Evolutionary conservation across 176 grass and related monocot genomes (phyloP).

Genomic region (Triticum timopheevii): DNA sequence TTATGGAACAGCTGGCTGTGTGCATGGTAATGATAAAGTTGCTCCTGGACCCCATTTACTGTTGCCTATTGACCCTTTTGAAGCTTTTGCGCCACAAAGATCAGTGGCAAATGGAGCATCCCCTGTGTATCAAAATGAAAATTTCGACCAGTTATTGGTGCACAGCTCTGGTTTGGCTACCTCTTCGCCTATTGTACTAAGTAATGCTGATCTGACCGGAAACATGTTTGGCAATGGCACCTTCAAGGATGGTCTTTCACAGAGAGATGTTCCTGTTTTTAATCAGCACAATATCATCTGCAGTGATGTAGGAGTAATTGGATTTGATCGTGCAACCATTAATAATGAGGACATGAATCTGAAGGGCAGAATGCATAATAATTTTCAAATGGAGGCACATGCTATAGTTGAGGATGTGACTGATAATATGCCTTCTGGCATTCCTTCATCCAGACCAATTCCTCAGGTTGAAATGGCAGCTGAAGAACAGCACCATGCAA

Average conservation of each 20-base stretch:
- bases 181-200: constrained; percentile 17
- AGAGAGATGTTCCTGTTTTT: constrained; percentile 33
- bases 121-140: constrained; percentile 21
- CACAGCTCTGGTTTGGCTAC: constrained; percentile 24
- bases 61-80: constrained; percentile 41
- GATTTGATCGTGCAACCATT: background rate
- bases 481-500: constrained; percentile 37
- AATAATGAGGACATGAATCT: constrained; percentile 21
- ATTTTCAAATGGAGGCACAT: constrained; percentile 21
- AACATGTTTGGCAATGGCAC: constrained; percentile 16
- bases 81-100: constrained; percentile 17
- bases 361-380: constrained; percentile 14
- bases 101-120: constrained; percentile 6
- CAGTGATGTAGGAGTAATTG: constrained; percentile 29
- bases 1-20: constrained; percentile 28
- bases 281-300: constrained; percentile 20
- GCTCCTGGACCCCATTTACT: constrained; percentile 13
- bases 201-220: constrained; percentile 21
- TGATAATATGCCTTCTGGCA: constrained; percentile 42
- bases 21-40: constrained; percentile 16
- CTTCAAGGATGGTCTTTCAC: constrained; percentile 17
- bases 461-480: constrained; percentile 47
- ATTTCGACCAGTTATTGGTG: constrained; percentile 21
- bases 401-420: constrained; percentile 67
- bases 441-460: constrained; percentile 39